Conservation (phyloP, 257 asterid species). For the Rhazya stricta region DNA sequence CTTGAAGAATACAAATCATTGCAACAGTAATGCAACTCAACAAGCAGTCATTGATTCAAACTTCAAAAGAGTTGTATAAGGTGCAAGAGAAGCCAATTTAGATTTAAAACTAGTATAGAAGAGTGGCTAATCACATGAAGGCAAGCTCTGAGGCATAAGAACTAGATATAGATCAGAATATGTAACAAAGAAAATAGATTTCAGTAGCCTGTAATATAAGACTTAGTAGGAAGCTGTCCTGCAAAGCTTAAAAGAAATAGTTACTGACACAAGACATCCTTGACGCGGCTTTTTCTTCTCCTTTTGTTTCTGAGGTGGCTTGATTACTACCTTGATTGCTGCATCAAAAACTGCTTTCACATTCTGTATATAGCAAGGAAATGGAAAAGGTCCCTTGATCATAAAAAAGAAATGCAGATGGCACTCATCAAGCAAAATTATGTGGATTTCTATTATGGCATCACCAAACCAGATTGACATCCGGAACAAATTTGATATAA, state of each 20-base stretch:
- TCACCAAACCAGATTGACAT: background rate
- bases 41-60: background rate
- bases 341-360: constrained; percentile 92
- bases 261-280: constrained; percentile 66
- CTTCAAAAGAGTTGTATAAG: background rate
- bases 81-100: background rate
- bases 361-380: constrained; percentile 41
- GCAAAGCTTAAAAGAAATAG: constrained; percentile 14
- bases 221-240: background rate
- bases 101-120: background rate
- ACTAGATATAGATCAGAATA: background rate
- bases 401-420: background rate
- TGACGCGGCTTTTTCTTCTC: constrained; percentile 62
- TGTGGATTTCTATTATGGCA: background rate
- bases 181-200: background rate
- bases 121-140: background rate
- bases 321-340: constrained; percentile 79
- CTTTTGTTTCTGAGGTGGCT: constrained; percentile 80
- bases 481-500: background rate
- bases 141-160: background rate
- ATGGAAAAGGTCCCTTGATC: constrained; percentile 12
- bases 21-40: background rate
- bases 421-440: background rate
- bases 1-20: background rate
- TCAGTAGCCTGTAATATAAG: background rate